Evolutionary conservation across 1,139 yeast species (phyloP).

Genomic region (Saccharomycopsis phalli): DNA sequence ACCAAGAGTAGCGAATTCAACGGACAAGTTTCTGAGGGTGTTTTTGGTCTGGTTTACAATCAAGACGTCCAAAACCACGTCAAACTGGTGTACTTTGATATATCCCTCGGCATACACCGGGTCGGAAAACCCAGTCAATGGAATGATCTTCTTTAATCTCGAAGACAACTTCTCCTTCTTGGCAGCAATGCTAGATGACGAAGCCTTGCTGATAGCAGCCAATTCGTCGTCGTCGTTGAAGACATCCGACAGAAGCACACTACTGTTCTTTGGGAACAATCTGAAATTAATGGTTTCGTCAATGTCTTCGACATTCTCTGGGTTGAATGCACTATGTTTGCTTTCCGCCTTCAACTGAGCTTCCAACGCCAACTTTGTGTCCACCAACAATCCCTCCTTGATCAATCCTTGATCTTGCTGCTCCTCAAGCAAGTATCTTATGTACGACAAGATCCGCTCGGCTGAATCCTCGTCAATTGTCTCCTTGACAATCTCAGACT

Average conservation of each 20-base stretch:
- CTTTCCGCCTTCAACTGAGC: conserved; percentile 40
- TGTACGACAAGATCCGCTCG: conserved; percentile 81
- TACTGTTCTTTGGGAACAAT: conserved; percentile 54
- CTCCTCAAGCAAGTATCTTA: conserved; percentile 67
- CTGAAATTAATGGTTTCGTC: conserved; percentile 81
- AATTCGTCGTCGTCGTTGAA: conserved; percentile 42
- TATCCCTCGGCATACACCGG: conserved; percentile 98
- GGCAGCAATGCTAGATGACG: conserved; percentile 31
- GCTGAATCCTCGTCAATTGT: conserved; percentile 92
- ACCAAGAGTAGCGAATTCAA: conserved; percentile 94
- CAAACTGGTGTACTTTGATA: conserved; percentile 91
- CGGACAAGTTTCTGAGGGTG: conserved; percentile 84
- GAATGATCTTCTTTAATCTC: conserved; percentile 79
- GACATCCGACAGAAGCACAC: conserved; percentile 29
- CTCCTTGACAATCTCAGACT: conserved; percentile 62
- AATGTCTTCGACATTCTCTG: conserved; percentile 51
- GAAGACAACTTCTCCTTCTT: conserved; percentile 57
- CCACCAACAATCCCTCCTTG: conserved; percentile 74
- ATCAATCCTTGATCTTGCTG: conserved; percentile 41
- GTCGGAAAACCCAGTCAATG: conserved; percentile 93
- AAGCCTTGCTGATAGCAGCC: conserved; percentile 41
- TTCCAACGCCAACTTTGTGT: conserved; percentile 77
- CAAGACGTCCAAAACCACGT: conserved; percentile 87
- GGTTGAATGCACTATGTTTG: conserved; percentile 38
- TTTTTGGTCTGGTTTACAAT: conserved; percentile 90